Percentiles rank a stretch among this genome's conserved stretches.
These are phyloP conservation scores for Amoebophrya sp. DNA, from an alignment of 169 alveolate species.

Conservation along the genomic window DNA sequence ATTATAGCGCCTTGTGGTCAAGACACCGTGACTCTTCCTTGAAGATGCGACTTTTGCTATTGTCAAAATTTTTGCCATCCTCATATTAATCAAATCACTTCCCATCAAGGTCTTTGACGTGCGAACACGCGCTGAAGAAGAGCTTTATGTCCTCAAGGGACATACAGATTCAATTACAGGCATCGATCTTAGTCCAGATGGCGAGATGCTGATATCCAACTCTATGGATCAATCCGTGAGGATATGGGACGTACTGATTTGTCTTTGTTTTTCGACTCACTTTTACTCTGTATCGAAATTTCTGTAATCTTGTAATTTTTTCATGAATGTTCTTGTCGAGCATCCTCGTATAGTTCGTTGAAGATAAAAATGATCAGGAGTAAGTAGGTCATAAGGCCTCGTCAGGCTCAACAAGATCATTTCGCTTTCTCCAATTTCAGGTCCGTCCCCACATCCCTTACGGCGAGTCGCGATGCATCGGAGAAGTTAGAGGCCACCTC, in stretches of 20 bases:
- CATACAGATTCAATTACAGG: constrained; percentile 66
- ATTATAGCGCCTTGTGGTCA: too few relatives aligned
- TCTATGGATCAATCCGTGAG: constrained; percentile 63
- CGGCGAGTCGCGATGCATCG: neutral
- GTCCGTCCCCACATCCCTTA: neutral
- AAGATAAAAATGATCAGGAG: too few relatives aligned
- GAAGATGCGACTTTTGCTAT: too few relatives aligned
- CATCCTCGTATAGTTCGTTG: too few relatives aligned
- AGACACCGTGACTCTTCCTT: too few relatives aligned
- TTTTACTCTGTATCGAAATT: too few relatives aligned
- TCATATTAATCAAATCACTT: neutral
- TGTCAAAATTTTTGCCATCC: neutral
- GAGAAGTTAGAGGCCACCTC: neutral
- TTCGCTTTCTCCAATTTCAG: too few relatives aligned
- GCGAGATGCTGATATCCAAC: constrained; percentile 57
- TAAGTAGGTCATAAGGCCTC: too few relatives aligned
- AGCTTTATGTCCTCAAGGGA: constrained; percentile 55
- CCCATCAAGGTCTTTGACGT: constrained; percentile 53
- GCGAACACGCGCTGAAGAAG: constrained; percentile 46
- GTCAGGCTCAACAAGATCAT: too few relatives aligned
- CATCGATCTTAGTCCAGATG: constrained; percentile 60
- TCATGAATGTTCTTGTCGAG: too few relatives aligned
- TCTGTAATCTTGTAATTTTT: too few relatives aligned
- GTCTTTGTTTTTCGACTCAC: constrained; percentile 30
- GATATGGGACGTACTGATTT: constrained; percentile 65